A percentile compares a stretch with the other conserved stretches of the same genome.
Conservation (phyloP, 2,329 filamentous ascomycete genomes). For the Stylonectria norvegica region DNA sequence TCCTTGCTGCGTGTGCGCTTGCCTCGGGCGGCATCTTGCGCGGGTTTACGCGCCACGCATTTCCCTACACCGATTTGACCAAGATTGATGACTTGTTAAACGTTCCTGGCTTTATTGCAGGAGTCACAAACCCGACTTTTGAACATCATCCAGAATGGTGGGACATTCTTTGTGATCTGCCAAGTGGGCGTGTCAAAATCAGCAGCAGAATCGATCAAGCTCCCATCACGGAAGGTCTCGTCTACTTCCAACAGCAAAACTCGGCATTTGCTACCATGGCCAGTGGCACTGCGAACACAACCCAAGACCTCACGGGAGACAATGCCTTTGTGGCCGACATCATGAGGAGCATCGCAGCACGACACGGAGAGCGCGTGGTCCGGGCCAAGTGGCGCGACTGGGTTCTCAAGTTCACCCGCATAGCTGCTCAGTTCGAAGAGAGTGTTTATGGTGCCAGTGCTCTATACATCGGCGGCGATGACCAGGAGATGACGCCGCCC, state of each 20-base stretch:
- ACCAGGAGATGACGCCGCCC: conserved; percentile 56
- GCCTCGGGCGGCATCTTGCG: conserved; percentile 88
- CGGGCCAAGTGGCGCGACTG: conserved; percentile 91
- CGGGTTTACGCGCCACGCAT: conserved; percentile 93
- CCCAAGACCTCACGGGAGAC: conserved; percentile 77
- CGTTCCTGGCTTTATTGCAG: conserved; percentile 95
- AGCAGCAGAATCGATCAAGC: conserved; percentile 81
- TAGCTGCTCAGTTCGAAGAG: conserved; percentile 93
- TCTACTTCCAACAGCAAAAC: conserved; percentile 84
- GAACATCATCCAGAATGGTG: conserved; percentile 96
- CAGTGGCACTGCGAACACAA: conserved; percentile 39
- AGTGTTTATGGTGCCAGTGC: conserved; percentile 90
- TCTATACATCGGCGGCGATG: conserved; percentile 77
- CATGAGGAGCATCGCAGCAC: conserved; percentile 74
- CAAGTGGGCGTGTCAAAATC: conserved; percentile 90
- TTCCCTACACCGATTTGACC: conserved; percentile 95
- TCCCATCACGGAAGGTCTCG: conserved; percentile 75
- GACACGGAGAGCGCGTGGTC: conserved; percentile 86
- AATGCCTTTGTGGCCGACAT: conserved; percentile 85
- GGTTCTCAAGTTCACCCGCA: conserved; percentile 89
- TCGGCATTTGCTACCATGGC: conserved; percentile 51
- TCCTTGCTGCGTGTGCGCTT: conserved; percentile 91
- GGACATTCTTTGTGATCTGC: conserved; percentile 92
- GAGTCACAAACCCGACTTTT: conserved; percentile 95
- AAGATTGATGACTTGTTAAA: conserved; percentile 96